Base-by-base conservation (phyloP, 176 grass and related monocot genomes). In the Musa acuminata region DNA sequence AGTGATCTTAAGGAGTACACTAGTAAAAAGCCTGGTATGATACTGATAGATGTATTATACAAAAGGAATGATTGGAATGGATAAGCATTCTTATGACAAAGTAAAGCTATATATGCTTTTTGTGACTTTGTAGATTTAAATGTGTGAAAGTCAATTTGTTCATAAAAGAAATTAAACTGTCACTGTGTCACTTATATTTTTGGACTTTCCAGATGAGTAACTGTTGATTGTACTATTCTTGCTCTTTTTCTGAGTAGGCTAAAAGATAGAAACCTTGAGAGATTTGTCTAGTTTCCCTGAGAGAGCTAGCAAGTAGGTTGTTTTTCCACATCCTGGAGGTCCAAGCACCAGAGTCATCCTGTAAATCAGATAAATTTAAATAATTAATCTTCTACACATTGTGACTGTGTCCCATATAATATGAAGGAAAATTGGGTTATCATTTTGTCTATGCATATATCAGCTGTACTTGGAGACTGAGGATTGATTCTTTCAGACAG, bases 291-390 rank as follows among this genome's bases (percentile, higher is more conserved):
- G 80, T 81, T 86, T 96, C 72, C 92, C 92, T 0, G 82, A 78
- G 21, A 96, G 84, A 49, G 89, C 89, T 68, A 70, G 81, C 72
- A 96, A 72, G 62, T 92, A 87, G 8, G 89, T 92, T 1, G 92
- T 80, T 78, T 96, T 96, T n/a, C 92, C 92, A 78, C 87, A 82
- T 74, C 87, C 85, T 20, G 89, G 92, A 35, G 89, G 87, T 14
- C 89, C 89, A 9, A 96, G 89, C 25, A 96, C 80, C 17, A 96
- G 92, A 72, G 87, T 92, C 62, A 96, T 85, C 87, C 87, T 91
- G 83, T 64, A 77, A 68, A 24, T 12, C 52, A 51, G 21, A 59
- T n/a, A 67, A 75, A 12, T 17, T 9, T 17, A 29, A 75, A 48
- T 17, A 60, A 13, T 43, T 48, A 75, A 12, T 11, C 21, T 13